Percentiles rank a stretch among this genome's conserved stretches.
phyloP scores from a whole-genome alignment of 2,329 filamentous ascomycete genomes.

The Claviceps arundinis region DNA sequence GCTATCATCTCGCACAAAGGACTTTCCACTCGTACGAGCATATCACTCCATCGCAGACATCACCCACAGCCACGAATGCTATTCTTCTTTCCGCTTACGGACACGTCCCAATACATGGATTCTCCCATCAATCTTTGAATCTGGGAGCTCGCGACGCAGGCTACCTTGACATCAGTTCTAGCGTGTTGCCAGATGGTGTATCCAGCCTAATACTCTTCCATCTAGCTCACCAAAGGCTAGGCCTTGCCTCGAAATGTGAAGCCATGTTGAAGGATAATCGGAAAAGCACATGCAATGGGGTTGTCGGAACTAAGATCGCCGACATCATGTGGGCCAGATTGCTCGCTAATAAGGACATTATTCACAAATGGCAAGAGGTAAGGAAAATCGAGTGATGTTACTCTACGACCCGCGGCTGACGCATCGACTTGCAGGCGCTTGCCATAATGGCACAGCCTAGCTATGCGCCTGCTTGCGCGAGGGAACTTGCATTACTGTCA shows the following conservation, averaged over 20 bases:
- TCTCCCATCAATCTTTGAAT: constrained; percentile 59
- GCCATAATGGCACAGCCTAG: constrained; percentile 79
- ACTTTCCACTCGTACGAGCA: constrained; percentile 66
- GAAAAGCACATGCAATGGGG: constrained; percentile 14
- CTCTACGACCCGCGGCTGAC: not conserved
- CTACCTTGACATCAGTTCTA: constrained; percentile 75
- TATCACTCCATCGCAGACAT: constrained; percentile 41
- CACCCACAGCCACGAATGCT: constrained; percentile 53
- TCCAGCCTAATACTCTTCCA: constrained; percentile 77
- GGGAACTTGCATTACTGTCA: constrained; percentile 67
- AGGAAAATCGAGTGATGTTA: not conserved
- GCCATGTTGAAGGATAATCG: constrained; percentile 23
- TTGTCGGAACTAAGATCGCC: constrained; percentile 52
- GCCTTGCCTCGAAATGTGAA: constrained; percentile 32
- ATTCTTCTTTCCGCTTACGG: constrained; percentile 72
- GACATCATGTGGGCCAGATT: constrained; percentile 64
- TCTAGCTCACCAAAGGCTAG: constrained; percentile 51
- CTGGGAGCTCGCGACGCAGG: constrained; percentile 73
- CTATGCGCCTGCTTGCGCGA: constrained; percentile 61
- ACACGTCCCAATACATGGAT: constrained; percentile 72
- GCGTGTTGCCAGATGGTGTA: constrained; percentile 64
- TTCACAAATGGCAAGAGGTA: constrained; percentile 79
- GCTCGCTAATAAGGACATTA: constrained; percentile 57
- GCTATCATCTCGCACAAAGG: constrained; percentile 3
- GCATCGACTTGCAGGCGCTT: constrained; percentile 46